These are phyloP conservation scores for Talaromyces adpressus DNA, from an alignment of 495 filamentous ascomycete genomes.

Conservation along the genomic window DNA sequence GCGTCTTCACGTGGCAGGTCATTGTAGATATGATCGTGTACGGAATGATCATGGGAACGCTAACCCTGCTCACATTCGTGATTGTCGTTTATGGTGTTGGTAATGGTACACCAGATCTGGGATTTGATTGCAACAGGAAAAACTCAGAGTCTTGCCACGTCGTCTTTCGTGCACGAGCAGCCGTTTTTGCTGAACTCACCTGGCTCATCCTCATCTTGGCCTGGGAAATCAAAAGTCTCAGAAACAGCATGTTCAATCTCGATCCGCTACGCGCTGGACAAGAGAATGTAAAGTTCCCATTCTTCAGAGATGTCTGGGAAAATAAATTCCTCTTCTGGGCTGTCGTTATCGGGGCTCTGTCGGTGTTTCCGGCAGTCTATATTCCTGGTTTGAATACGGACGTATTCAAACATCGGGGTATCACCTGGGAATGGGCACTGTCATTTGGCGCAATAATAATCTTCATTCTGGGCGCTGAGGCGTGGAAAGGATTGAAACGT, in stretches of 20 bases:
- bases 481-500: conserved; percentile 64
- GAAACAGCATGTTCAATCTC: conserved; percentile 61
- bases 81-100: conserved; percentile 61
- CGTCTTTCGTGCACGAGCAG: conserved; percentile 70
- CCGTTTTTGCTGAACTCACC: conserved; percentile 69
- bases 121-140: conserved; percentile 56
- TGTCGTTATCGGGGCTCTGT: conserved; percentile 57
- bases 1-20: conserved; percentile 67
- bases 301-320: conserved; percentile 58
- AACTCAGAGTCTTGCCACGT: conserved; percentile 48
- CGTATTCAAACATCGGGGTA: conserved; percentile 70
- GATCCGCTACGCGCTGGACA: conserved; percentile 39
- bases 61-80: conserved; percentile 62
- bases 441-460: conserved; percentile 52
- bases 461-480: conserved; percentile 56
- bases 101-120: conserved; percentile 51
- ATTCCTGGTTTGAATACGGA: conserved; percentile 60
- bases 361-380: conserved; percentile 67
- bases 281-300: conserved; percentile 32
- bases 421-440: conserved; percentile 68
- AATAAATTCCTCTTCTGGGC: conserved; percentile 73
- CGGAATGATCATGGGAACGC: conserved; percentile 58
- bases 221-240: conserved; percentile 70
- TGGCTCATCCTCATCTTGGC: conserved; percentile 67
- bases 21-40: conserved; percentile 69